Conservation (phyloP, 1,284 basidiomycete species). For the Ganoderma sinense region DNA sequence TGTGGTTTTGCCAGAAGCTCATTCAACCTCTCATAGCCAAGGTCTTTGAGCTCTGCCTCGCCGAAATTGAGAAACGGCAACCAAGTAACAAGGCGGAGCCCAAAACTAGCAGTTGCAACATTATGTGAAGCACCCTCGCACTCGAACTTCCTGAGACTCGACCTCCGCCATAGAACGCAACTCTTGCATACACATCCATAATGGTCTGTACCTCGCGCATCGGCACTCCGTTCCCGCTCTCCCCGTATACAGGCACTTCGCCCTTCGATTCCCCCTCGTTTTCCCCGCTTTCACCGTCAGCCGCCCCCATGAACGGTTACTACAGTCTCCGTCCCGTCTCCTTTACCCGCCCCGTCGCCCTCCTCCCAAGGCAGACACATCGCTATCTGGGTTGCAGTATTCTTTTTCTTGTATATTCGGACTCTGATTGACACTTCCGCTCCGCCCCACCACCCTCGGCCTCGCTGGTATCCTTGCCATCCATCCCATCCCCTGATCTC, state of each 20-base stretch:
- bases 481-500: not conserved
- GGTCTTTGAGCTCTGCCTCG: constrained; percentile 89
- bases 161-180: constrained; percentile 32
- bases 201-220: constrained; percentile 29
- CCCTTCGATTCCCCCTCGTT: constrained; percentile 12
- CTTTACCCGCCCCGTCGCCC: constrained; percentile 3
- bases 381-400: constrained; percentile 28
- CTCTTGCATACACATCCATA: constrained; percentile 32
- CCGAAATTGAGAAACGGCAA: constrained; percentile 83
- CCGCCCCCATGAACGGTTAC: constrained; percentile 3
- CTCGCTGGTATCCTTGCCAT: constrained; percentile 1
- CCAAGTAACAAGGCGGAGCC: constrained; percentile 67
- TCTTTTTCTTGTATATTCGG: constrained; percentile 32
- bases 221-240: constrained; percentile 10
- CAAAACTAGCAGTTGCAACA: constrained; percentile 63
- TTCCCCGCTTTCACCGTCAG: constrained; percentile 3
- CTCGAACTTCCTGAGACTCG: constrained; percentile 6
- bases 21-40: constrained; percentile 58
- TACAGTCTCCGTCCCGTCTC: not conserved
- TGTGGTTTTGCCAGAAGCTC: constrained; percentile 8
- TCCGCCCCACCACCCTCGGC: constrained; percentile 11
- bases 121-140: constrained; percentile 64
- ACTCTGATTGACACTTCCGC: constrained; percentile 29
- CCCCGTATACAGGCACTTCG: constrained; percentile 18
- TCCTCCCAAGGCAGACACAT: constrained; percentile 24